These are phyloP conservation scores for Aspergillus hortae DNA, from an alignment of 2,329 filamentous ascomycete genomes.

Conservation along the genomic window DNA sequence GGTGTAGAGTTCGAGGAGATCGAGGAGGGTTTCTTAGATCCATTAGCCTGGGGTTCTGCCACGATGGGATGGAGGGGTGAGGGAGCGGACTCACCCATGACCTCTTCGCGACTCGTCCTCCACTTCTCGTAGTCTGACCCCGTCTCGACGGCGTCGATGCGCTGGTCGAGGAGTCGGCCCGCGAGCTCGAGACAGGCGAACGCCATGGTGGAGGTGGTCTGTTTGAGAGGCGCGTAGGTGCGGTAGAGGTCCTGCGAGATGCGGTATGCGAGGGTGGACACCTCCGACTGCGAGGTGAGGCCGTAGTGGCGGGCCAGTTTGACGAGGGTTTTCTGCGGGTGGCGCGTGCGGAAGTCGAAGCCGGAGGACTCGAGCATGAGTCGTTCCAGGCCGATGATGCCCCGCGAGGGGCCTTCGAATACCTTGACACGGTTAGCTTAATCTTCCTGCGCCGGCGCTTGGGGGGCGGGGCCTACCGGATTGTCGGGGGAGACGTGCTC, in stretches of 20 bases:
- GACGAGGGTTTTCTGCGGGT: slow-evolving; percentile 78
- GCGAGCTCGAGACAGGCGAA: slow-evolving; percentile 79
- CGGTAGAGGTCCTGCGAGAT: slow-evolving; percentile 88
- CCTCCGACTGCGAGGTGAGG: slow-evolving; percentile 49
- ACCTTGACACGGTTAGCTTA: slow-evolving; percentile 47
- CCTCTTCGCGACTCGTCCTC: slow-evolving; percentile 44
- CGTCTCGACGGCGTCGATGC: slow-evolving; percentile 49
- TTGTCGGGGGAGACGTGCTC: slow-evolving; percentile 75
- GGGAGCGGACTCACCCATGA: slow-evolving; percentile 44
- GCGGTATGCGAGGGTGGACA: slow-evolving; percentile 69
- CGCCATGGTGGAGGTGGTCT: slow-evolving; percentile 79
- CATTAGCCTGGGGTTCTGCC: slow-evolving; percentile 22
- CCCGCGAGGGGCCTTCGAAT: slow-evolving; percentile 74
- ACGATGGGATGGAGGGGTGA: neutral
- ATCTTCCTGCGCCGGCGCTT: too few relatives aligned
- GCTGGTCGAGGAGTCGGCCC: slow-evolving; percentile 60
- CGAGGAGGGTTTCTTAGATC: slow-evolving; percentile 71
- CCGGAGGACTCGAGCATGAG: slow-evolving; percentile 88
- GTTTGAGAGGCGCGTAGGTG: slow-evolving; percentile 88
- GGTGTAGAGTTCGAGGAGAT: slow-evolving; percentile 88
- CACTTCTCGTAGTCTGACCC: slow-evolving; percentile 50
- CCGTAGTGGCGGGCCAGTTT: slow-evolving; percentile 68
- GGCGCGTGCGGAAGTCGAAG: slow-evolving; percentile 88
- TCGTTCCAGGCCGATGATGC: slow-evolving; percentile 84
- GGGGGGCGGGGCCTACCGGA: slow-evolving; percentile 52